Evolutionary conservation across 1,284 basidiomycete species (phyloP), one percentile per base, ranked within the genome.

Genomic region (Mycena sp.): DNA sequence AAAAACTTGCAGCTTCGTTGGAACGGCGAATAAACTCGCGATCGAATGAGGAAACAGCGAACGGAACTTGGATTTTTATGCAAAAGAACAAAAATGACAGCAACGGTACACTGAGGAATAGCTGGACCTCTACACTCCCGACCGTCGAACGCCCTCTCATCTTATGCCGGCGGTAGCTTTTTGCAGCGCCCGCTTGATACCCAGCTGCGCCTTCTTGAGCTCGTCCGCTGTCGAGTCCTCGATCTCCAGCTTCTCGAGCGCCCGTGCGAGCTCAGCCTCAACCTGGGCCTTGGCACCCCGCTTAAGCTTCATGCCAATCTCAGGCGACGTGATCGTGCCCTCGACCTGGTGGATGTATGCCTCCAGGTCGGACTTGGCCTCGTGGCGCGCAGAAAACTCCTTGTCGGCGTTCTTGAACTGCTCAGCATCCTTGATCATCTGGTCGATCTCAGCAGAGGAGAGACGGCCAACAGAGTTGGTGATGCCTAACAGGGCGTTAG

Each of bases 341-440:
- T 97, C 96, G 78, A 97, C 95, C 82, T 95, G 94, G 86, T 97
- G 94, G 81, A 98, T 89, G 87, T 98, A 97, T 52, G 95, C 91
- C 87, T 98, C 97, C 74, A 98, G 92, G 83, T 97, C 96, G 70
- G 95, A 94, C 86, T 97, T 97, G 77, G 97, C 96, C 84, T 98
- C 96, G 82, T 98, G 96, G 77, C 94, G 94, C 73, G 96, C 93
- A 77, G 95, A 94, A 89, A 96, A 97, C 82, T 98, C 96, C 87
- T 95, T 96, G 91, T 98, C 97, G 69, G 95, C 95, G 82, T 93
- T 91, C 89, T 96, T 96, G 92, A 91, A 98, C 82, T 95, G 93
- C 84, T 98, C 96, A 72, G 96, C 96, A 80, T 98, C 96, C 87
- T 96, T 96, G 88, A 98, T 96, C 97, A 98, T 98, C 85, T 97